These are phyloP conservation scores for Chionographis japonica DNA, from an alignment of 106 monocot genomes.

Conservation along the genomic window DNA sequence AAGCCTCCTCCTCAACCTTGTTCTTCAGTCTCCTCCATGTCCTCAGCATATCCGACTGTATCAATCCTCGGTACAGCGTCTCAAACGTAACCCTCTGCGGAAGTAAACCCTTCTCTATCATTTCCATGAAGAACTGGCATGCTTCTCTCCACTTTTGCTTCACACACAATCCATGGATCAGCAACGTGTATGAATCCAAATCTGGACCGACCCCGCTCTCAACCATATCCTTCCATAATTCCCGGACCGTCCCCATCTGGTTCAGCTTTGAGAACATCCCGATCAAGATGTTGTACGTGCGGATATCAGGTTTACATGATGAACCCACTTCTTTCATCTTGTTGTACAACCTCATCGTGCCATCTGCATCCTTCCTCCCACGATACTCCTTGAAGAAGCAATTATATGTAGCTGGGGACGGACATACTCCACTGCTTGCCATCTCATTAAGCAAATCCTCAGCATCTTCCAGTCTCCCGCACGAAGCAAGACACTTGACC, in stretches of 20 bases:
- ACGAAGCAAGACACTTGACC: conserved; percentile 87
- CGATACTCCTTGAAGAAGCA: conserved; percentile 97
- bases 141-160: conserved; percentile 80
- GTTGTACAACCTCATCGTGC: conserved; percentile 59
- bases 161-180: conserved; percentile 79
- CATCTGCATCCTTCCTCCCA: conserved; percentile 66
- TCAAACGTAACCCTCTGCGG: conserved; percentile 94
- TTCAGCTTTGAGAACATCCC: conserved; percentile 60
- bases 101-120: conserved; percentile 95
- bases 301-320: conserved; percentile 46
- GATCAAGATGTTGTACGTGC: conserved; percentile 74
- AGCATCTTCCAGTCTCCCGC: conserved; percentile 83
- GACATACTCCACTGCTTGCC: conserved; percentile 45
- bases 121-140: conserved; percentile 89
- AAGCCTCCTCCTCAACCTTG: conserved; percentile 74
- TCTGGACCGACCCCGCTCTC: conserved; percentile 66
- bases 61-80: conserved; percentile 82
- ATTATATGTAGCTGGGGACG: conserved; percentile 74
- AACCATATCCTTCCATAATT: conserved; percentile 83
- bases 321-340: conserved; percentile 62
- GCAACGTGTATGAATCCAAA: conserved; percentile 74
- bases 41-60: conserved; percentile 85
- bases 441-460: conserved; percentile 76
- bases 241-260: conserved; percentile 32
- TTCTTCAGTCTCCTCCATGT: conserved; percentile 95